These are phyloP conservation scores for Populus deltoides DNA, from an alignment of 345 rosid genomes.

Conservation along the genomic window DNA sequence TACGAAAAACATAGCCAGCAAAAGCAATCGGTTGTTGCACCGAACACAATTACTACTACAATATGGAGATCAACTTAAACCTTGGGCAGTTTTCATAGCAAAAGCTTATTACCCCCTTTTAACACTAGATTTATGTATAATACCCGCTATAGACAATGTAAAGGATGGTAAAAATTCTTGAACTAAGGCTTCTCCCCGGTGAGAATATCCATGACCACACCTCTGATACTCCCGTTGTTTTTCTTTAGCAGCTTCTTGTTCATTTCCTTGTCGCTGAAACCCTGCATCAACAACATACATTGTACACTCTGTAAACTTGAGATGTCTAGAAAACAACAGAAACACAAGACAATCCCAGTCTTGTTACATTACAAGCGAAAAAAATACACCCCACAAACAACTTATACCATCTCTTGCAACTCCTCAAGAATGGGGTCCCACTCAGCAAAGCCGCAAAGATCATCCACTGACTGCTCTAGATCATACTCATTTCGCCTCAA, in stretches of 20 bases:
- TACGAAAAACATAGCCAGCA: no score
- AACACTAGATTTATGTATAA: conserved; percentile 2
- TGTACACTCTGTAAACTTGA: not conserved
- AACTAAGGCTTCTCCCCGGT: conserved; percentile 56
- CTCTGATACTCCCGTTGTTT: conserved; percentile 89
- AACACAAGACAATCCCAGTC: no score
- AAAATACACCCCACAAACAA: not conserved
- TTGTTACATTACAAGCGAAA: not conserved
- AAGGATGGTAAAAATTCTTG: not conserved
- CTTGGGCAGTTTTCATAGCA: not conserved
- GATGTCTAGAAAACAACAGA: not conserved
- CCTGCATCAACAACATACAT: conserved; percentile 44
- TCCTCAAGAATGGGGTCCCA: conserved; percentile 92
- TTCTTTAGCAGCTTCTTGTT: conserved; percentile 89
- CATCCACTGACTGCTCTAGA: conserved; percentile 74
- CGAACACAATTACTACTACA: no score
- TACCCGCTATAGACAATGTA: not conserved
- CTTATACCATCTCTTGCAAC: conserved; percentile 79
- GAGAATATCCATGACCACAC: conserved; percentile 88
- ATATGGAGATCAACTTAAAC: not conserved
- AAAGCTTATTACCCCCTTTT: not conserved
- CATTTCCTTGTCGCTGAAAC: conserved; percentile 65
- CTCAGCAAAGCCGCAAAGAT: conserved; percentile 68
- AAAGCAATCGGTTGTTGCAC: no score
- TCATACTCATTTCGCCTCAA: conserved; percentile 68